Conservation (phyloP, 371 early-diverging fungal species). For the Spiromyces aspiralis region DNA sequence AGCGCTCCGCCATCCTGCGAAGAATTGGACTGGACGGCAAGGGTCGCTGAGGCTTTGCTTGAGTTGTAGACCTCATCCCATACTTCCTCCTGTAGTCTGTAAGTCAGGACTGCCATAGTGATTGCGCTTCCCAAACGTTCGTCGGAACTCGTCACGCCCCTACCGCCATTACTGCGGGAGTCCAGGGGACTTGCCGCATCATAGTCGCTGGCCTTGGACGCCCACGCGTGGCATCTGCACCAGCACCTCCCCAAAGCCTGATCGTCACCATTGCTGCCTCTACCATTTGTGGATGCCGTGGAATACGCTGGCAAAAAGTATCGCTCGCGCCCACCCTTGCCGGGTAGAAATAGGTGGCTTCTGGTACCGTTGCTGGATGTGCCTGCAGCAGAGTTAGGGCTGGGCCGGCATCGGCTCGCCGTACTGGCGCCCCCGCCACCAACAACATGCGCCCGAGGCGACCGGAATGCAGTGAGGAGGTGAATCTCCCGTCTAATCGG, state of each 20-base stretch:
- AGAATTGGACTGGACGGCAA: background rate
- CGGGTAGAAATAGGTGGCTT: too few relatives aligned
- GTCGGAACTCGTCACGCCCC: background rate
- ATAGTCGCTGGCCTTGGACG: background rate
- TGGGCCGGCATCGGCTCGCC: too few relatives aligned
- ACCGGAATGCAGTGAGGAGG: background rate
- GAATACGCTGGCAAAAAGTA: too few relatives aligned
- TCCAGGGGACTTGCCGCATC: too few relatives aligned
- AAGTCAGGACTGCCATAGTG: slow-evolving; percentile 1
- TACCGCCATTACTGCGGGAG: background rate
- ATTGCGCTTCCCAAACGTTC: background rate
- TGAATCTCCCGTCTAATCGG: background rate
- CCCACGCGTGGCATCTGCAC: slow-evolving; percentile 7
- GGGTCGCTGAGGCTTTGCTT: background rate
- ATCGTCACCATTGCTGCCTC: slow-evolving; percentile 6
- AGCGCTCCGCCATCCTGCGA: too few relatives aligned
- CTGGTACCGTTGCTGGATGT: too few relatives aligned
- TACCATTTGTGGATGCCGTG: background rate
- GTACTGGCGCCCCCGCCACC: too few relatives aligned
- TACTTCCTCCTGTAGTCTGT: background rate
- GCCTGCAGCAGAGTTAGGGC: too few relatives aligned
- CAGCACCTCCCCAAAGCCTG: slow-evolving; percentile 13
- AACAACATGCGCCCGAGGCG: too few relatives aligned
- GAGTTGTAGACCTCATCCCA: slow-evolving; percentile 6
- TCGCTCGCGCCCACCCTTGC: too few relatives aligned